phyloP scores from a whole-genome alignment of 208 protist species.

The Trypanosoma conorhini region DNA sequence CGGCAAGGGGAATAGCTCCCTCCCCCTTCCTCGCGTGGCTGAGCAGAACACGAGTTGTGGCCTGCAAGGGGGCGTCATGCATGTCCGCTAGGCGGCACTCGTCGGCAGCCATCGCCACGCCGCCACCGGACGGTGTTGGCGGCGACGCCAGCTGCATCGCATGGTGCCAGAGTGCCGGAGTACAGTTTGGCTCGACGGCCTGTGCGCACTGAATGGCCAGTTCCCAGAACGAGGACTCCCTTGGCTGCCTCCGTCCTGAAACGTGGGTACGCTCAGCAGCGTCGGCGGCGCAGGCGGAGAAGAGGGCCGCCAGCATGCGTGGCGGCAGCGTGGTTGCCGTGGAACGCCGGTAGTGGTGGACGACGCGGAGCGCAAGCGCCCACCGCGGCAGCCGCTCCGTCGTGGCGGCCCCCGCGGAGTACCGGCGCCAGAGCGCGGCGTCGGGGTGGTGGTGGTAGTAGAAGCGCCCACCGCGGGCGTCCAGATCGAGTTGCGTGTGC shows the following conservation, averaged over 20 bases:
- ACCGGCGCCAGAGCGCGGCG: constrained; percentile 9
- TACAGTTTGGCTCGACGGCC: constrained; percentile 21
- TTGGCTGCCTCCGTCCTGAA: neutral
- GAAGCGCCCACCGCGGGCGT: constrained; percentile 20
- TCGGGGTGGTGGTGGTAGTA: constrained; percentile 25
- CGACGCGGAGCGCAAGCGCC: constrained; percentile 31
- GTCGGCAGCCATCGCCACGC: neutral
- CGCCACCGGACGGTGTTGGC: neutral
- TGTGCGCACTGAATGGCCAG: constrained; percentile 23
- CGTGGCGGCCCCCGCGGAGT: neutral
- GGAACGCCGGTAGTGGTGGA: constrained; percentile 26
- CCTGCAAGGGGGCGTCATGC: constrained; percentile 18
- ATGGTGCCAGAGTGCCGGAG: constrained; percentile 10
- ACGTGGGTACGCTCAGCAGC: neutral
- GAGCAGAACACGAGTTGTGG: constrained; percentile 24
- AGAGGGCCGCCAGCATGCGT: constrained; percentile 22
- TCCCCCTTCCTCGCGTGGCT: constrained; percentile 10
- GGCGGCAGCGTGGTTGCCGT: constrained; percentile 8
- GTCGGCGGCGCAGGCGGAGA: constrained; percentile 27
- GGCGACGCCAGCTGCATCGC: constrained; percentile 18
- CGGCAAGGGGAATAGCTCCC: constrained; percentile 31
- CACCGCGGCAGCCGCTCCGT: constrained; percentile 16
- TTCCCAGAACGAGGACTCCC: constrained; percentile 19
- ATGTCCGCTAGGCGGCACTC: constrained; percentile 23
- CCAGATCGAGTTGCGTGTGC: constrained; percentile 31